Evolutionary conservation across 495 filamentous ascomycete genomes (phyloP).

Genomic region (Xylaria grammica): DNA sequence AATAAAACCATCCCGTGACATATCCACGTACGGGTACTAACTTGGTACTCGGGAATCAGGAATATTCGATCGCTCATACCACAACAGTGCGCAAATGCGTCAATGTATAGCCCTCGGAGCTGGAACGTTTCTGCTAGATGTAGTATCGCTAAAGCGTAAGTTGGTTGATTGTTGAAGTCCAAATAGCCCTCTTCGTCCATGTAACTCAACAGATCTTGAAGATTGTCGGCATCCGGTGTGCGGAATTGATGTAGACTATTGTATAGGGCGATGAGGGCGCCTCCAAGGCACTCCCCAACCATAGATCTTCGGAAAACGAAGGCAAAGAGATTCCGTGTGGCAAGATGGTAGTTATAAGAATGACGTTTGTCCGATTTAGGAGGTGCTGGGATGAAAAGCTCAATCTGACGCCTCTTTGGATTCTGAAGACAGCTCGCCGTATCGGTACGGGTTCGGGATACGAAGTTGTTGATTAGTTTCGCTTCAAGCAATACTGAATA

Average conservation of each 20-base stretch:
- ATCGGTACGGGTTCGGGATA: slow-evolving; percentile 35
- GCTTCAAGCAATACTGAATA: slow-evolving; percentile 55
- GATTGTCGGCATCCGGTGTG: slow-evolving; percentile 49
- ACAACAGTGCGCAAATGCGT: slow-evolving; percentile 69
- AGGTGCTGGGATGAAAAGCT: slow-evolving; percentile 69
- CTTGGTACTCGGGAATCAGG: slow-evolving; percentile 59
- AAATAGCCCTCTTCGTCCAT: slow-evolving; percentile 65
- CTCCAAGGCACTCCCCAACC: slow-evolving; percentile 64
- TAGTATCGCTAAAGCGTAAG: slow-evolving; percentile 64
- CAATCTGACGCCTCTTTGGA: slow-evolving; percentile 34
- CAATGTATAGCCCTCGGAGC: slow-evolving; percentile 61
- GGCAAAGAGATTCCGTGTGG: slow-evolving; percentile 72
- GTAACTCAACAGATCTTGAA: slow-evolving; percentile 59
- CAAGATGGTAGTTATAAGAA: slow-evolving; percentile 61
- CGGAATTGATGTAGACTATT: slow-evolving; percentile 63
- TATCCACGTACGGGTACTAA: slow-evolving; percentile 34
- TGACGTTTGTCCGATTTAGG: slow-evolving; percentile 51
- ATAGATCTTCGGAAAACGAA: slow-evolving; percentile 64
- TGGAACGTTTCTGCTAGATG: slow-evolving; percentile 65
- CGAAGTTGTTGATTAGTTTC: slow-evolving; percentile 57
- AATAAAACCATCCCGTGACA: not conserved
- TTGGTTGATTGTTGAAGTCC: slow-evolving; percentile 61
- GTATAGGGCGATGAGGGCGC: slow-evolving; percentile 60
- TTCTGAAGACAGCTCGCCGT: slow-evolving; percentile 15
- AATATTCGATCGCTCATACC: slow-evolving; percentile 66